Conservation (phyloP, 2,329 filamentous ascomycete species). For the Fusarium oligoseptatum region DNA sequence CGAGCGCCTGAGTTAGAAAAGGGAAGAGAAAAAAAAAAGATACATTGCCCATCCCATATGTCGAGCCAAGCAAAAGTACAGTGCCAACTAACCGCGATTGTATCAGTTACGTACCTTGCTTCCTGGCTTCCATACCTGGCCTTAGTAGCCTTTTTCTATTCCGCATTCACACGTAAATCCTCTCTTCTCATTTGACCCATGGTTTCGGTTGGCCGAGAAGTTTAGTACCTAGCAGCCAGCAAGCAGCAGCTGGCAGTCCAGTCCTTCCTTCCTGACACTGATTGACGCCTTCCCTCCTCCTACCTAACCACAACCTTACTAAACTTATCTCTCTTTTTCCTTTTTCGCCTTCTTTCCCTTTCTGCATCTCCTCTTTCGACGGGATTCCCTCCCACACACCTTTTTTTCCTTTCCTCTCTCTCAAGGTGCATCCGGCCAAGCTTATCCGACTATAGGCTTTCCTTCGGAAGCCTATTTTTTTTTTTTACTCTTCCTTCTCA, state of each 20-base stretch:
- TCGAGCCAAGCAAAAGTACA: conserved; percentile 7
- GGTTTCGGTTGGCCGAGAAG: conserved; percentile 35
- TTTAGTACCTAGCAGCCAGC: conserved; percentile 27
- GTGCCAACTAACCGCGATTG: conserved; percentile 20
- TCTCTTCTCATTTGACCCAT: conserved; percentile 35
- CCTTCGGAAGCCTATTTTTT: neutral
- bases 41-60: conserved; percentile 23
- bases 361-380: conserved; percentile 18
- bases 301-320: conserved; percentile 18
- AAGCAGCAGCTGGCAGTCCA: neutral
- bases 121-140: conserved; percentile 32
- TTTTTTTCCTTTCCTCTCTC: neutral
- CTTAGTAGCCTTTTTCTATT: conserved; percentile 37
- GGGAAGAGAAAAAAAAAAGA: conserved; percentile 16
- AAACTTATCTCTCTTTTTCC: conserved; percentile 31
- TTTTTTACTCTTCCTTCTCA: neutral
- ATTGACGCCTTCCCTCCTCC: conserved; percentile 24
- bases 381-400: neutral
- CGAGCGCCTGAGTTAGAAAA: conserved; percentile 11
- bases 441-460: neutral
- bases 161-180: conserved; percentile 35
- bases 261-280: neutral
- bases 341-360: conserved; percentile 27
- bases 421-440: neutral
- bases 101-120: conserved; percentile 21